Percentiles rank a stretch among this genome's conserved stretches.
Evolutionary conservation across 495 filamentous ascomycete species (phyloP).

Genomic region (Delitschia confertaspora): DNA sequence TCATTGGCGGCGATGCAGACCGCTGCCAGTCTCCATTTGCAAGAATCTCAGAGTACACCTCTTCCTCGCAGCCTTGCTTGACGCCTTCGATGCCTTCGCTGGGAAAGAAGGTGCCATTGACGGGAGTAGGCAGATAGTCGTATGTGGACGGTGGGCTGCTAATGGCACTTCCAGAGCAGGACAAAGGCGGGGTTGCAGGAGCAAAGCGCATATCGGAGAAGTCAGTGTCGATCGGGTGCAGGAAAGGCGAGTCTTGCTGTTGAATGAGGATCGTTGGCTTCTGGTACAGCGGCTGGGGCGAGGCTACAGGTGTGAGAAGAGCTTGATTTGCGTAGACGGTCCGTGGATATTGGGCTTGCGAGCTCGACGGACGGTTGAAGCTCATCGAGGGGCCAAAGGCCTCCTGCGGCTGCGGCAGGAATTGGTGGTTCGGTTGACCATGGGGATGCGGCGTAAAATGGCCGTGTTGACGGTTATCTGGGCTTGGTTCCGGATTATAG

Average conservation of each 20-base stretch:
- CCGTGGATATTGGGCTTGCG: constrained; percentile 59
- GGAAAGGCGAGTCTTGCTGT: constrained; percentile 57
- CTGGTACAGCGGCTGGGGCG: constrained; percentile 66
- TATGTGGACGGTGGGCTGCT: constrained; percentile 77
- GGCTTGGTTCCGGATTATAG: constrained; percentile 70
- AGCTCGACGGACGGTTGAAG: constrained; percentile 40
- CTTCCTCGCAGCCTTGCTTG: constrained; percentile 72
- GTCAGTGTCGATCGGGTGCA: constrained; percentile 73
- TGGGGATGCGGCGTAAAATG: constrained; percentile 73
- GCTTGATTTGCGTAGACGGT: constrained; percentile 52
- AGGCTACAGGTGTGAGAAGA: constrained; percentile 66
- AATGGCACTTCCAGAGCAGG: constrained; percentile 70
- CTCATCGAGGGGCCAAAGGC: constrained; percentile 26
- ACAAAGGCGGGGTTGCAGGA: constrained; percentile 66
- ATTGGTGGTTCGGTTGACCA: constrained; percentile 11
- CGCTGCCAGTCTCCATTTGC: constrained; percentile 67
- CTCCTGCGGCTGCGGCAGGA: constrained; percentile 17
- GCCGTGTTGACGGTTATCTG: constrained; percentile 72
- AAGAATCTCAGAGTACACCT: constrained; percentile 65
- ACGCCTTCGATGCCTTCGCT: constrained; percentile 67
- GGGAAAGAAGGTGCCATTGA: constrained; percentile 68
- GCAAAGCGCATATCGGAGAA: constrained; percentile 61
- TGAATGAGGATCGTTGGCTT: constrained; percentile 67
- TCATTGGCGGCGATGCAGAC: constrained; percentile 75
- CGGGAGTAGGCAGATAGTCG: constrained; percentile 70